phyloP scores from a whole-genome alignment of 2,329 filamentous ascomycete species.

The Neocucurbitaria cava region DNA sequence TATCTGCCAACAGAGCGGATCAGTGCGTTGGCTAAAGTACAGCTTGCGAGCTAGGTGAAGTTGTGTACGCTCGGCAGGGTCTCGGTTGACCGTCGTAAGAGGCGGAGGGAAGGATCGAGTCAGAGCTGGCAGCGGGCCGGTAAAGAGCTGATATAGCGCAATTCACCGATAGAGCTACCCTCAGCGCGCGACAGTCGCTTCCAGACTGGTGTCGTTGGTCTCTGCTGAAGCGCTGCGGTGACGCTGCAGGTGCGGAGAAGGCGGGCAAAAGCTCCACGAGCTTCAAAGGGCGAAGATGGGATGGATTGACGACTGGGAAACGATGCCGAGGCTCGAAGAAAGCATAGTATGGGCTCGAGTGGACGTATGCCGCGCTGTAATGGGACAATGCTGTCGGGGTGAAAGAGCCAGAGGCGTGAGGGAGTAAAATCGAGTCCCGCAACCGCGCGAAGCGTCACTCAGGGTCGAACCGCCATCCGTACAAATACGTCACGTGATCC shows the following conservation, averaged over 20 bases:
- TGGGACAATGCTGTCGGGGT: constrained; percentile 35
- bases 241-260: constrained; percentile 43
- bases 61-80: constrained; percentile 17
- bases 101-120: constrained; percentile 17
- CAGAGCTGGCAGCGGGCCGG: constrained; percentile 12
- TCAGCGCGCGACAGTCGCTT: constrained; percentile 14
- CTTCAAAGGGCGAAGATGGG: constrained; percentile 43
- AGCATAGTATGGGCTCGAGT: constrained; percentile 38
- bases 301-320: constrained; percentile 34
- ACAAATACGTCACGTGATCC: constrained; percentile 22
- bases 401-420: constrained; percentile 36
- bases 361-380: constrained; percentile 21
- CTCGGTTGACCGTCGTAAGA: constrained; percentile 17
- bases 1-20: not conserved
- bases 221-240: constrained; percentile 33
- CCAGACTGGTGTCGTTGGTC: constrained; percentile 19
- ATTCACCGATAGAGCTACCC: constrained; percentile 16
- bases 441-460: constrained; percentile 10
- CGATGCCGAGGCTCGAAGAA: constrained; percentile 20
- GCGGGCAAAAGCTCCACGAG: constrained; percentile 47
- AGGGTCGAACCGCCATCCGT: constrained; percentile 22
- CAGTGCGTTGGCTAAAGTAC: constrained; percentile 1
- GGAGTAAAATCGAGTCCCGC: constrained; percentile 30
- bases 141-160: constrained; percentile 5
- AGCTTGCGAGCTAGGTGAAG: constrained; percentile 11